Percentiles rank a stretch among this genome's conserved stretches.
Evolutionary conservation across 257 asterid species (phyloP).

Genomic region (Solanum pennellii): DNA sequence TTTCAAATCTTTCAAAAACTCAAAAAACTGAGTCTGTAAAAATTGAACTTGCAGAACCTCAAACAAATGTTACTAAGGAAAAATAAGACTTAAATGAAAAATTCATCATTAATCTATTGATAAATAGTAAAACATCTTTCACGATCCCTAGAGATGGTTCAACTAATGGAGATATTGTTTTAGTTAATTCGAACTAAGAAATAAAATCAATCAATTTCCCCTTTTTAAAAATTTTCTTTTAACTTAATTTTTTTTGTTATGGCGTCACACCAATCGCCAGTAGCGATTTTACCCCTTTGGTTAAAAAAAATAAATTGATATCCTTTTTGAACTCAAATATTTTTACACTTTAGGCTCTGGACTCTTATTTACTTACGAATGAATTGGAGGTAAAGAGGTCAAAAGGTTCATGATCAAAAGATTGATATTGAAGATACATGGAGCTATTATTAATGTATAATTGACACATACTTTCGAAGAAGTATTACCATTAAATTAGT

Average conservation of each 20-base stretch:
- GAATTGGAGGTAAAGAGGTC: background rate
- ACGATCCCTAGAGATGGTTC: too few relatives aligned
- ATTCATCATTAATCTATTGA: too few relatives aligned
- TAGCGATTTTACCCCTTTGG: too few relatives aligned
- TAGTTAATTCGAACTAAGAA: background rate
- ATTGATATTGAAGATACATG: background rate
- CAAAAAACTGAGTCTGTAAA: background rate
- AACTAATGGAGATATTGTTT: background rate
- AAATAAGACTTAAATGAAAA: background rate
- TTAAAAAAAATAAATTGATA: too few relatives aligned
- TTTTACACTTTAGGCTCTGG: too few relatives aligned
- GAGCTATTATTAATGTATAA: too few relatives aligned
- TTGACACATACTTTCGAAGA: background rate
- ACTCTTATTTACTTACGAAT: too few relatives aligned
- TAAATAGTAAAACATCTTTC: too few relatives aligned
- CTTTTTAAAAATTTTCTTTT: too few relatives aligned
- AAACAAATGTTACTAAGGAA: background rate
- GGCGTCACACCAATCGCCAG: background rate
- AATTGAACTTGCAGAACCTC: background rate
- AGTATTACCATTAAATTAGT: background rate
- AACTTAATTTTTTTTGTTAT: background rate
- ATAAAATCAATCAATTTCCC: background rate
- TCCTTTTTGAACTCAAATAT: too few relatives aligned
- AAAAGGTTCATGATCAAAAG: background rate
- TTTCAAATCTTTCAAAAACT: background rate